These are phyloP conservation scores for Inga leiocalycina DNA, from an alignment of 306 rosid species.

Conservation along the genomic window DNA sequence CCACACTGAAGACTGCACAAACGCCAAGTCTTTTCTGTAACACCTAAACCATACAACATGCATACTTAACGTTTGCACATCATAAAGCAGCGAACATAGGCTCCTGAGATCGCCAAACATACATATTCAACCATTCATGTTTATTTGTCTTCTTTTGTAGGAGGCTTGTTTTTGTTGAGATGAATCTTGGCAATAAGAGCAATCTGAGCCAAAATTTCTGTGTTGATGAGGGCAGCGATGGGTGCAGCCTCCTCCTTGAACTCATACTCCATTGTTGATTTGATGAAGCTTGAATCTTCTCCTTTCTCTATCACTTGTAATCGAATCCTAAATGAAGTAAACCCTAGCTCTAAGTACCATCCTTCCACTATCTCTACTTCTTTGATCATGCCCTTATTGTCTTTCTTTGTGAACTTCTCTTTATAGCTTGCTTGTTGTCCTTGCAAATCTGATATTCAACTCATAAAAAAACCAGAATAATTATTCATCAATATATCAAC, in stretches of 20 bases:
- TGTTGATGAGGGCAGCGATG: conserved; percentile 42
- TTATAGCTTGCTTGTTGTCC: conserved; percentile 15
- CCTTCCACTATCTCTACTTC: conserved; percentile 68
- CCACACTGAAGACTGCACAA: too few relatives aligned
- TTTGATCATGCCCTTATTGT: conserved; percentile 36
- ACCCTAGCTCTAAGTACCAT: conserved; percentile 61
- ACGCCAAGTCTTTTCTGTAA: too few relatives aligned
- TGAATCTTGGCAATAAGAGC: conserved; percentile 29
- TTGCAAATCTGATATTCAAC: neutral
- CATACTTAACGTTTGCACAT: too few relatives aligned
- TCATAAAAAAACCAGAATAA: neutral
- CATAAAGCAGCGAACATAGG: too few relatives aligned
- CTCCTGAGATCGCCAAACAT: too few relatives aligned
- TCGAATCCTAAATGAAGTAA: conserved; percentile 36
- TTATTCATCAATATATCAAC: too few relatives aligned
- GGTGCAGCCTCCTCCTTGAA: conserved; percentile 59
- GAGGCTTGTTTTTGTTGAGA: conserved; percentile 23
- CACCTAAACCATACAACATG: too few relatives aligned
- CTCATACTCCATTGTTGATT: conserved; percentile 50
- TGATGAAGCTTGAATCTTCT: conserved; percentile 46
- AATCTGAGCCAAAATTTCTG: neutral
- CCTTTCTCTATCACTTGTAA: conserved; percentile 37
- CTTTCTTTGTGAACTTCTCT: neutral
- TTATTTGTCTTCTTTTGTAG: neutral
- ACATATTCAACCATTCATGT: too few relatives aligned